Conservation (phyloP, 257 asterid genomes). For the Nicotiana benthamiana region DNA sequence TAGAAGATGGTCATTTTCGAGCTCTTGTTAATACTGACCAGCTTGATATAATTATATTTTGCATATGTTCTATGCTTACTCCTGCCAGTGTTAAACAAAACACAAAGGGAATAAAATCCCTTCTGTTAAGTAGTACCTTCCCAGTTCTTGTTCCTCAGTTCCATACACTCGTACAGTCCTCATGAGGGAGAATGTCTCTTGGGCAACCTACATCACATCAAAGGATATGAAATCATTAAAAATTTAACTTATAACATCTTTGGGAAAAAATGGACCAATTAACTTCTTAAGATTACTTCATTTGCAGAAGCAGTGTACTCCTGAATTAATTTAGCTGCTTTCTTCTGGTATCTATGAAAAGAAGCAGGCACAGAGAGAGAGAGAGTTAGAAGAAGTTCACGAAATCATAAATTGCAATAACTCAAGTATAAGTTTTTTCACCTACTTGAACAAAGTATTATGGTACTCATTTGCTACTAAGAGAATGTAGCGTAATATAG, state of each 20-base stretch:
- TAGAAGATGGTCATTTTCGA: slow-evolving; percentile 7
- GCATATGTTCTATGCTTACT: background rate
- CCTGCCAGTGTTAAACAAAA: background rate
- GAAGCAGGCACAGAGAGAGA: slow-evolving; percentile 5
- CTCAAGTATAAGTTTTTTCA: background rate
- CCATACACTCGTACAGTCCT: slow-evolving; percentile 94
- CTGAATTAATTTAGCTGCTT: slow-evolving; percentile 79
- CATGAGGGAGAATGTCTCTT: slow-evolving; percentile 89
- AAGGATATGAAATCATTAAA: background rate
- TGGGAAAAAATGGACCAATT: slow-evolving; percentile 5
- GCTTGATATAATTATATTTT: background rate
- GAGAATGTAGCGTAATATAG: background rate
- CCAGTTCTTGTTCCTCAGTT: slow-evolving; percentile 73
- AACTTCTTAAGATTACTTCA: slow-evolving; percentile 44
- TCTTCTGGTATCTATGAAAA: slow-evolving; percentile 75
- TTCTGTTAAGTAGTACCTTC: slow-evolving; percentile 37
- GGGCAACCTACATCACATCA: slow-evolving; percentile 61
- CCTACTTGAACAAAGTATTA: background rate
- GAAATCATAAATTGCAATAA: background rate
- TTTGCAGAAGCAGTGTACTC: slow-evolving; percentile 92
- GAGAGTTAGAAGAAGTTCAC: background rate
- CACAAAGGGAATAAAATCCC: background rate
- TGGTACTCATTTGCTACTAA: background rate
- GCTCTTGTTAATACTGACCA: background rate
- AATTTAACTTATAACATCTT: background rate